phyloP scores from a whole-genome alignment of 2,329 filamentous ascomycete species.

The Zymoseptoria tritici region DNA sequence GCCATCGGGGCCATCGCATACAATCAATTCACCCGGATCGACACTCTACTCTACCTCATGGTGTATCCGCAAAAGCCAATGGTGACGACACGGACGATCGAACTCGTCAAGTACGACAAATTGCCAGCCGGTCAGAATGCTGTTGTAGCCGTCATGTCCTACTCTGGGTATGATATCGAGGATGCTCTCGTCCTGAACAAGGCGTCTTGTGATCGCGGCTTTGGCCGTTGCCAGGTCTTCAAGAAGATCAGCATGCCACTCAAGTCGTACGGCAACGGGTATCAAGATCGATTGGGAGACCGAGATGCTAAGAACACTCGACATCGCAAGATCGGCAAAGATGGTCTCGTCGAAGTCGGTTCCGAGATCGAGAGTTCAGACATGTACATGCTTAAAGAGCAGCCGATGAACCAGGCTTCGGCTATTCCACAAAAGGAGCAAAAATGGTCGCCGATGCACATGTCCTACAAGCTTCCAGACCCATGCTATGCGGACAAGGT shows the following conservation, averaged over 20 bases:
- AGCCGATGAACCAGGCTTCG: slow-evolving; percentile 68
- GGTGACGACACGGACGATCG: slow-evolving; percentile 94
- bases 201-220: slow-evolving; percentile 87
- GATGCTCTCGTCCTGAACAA: slow-evolving; percentile 96
- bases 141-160: slow-evolving; percentile 98
- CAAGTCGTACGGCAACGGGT: slow-evolving; percentile 80
- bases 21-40: slow-evolving; percentile 95
- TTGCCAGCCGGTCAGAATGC: slow-evolving; percentile 95
- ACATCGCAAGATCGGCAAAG: slow-evolving; percentile 68
- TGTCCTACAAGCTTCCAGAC: slow-evolving; percentile 54
- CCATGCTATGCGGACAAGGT: slow-evolving; percentile 93
- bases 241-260: slow-evolving; percentile 83
- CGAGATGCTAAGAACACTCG: slow-evolving; percentile 44
- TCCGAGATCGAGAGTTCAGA: slow-evolving; percentile 70
- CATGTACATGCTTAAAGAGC: slow-evolving; percentile 84
- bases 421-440: slow-evolving; percentile 18
- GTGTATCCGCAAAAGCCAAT: slow-evolving; percentile 97
- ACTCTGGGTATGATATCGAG: slow-evolving; percentile 98
- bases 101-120: slow-evolving; percentile 94
- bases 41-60: slow-evolving; percentile 90
- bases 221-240: slow-evolving; percentile 96
- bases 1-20: slow-evolving; percentile 97
- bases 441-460: slow-evolving; percentile 28
- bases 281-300: slow-evolving; percentile 55
- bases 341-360: slow-evolving; percentile 83